Evolutionary conservation across 257 asterid genomes (phyloP).

Genomic region (Jacaranda copaia): DNA sequence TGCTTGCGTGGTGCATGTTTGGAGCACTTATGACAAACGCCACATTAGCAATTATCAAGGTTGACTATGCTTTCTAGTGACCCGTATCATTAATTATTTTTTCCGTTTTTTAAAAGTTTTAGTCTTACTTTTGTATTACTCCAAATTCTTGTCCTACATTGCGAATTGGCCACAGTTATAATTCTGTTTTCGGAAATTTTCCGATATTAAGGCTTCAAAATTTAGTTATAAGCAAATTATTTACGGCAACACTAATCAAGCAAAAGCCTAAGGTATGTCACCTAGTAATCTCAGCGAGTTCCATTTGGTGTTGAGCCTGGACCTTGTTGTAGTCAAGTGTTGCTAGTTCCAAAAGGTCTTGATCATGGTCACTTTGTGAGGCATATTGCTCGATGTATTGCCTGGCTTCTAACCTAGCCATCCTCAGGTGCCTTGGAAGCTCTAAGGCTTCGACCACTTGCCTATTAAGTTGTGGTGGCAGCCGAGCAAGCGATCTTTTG

Average conservation of each 20-base stretch:
- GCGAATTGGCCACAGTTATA: too few relatives aligned
- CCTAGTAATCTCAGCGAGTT: conserved; percentile 65
- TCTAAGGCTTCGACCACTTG: conserved; percentile 52
- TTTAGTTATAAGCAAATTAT: too few relatives aligned
- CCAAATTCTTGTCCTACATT: too few relatives aligned
- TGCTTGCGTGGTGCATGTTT: too few relatives aligned
- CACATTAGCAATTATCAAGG: too few relatives aligned
- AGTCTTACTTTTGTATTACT: too few relatives aligned
- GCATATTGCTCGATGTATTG: conserved; percentile 53
- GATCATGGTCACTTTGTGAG: conserved; percentile 37
- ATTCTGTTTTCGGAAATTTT: too few relatives aligned
- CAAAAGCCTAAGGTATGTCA: background rate
- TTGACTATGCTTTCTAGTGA: too few relatives aligned
- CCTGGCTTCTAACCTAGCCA: conserved; percentile 69
- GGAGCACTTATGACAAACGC: too few relatives aligned
- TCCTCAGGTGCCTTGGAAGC: conserved; percentile 66
- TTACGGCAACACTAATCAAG: background rate
- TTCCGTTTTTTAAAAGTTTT: too few relatives aligned
- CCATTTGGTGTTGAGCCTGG: conserved; percentile 63
- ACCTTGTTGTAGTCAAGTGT: conserved; percentile 59
- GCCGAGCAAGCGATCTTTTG: conserved; percentile 20
- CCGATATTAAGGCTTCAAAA: too few relatives aligned
- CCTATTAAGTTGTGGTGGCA: conserved; percentile 30
- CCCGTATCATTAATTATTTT: too few relatives aligned
- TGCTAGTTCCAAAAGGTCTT: conserved; percentile 55